phyloP scores from a whole-genome alignment of 202 grass and related monocot species.

The Saccharum hybrid region DNA sequence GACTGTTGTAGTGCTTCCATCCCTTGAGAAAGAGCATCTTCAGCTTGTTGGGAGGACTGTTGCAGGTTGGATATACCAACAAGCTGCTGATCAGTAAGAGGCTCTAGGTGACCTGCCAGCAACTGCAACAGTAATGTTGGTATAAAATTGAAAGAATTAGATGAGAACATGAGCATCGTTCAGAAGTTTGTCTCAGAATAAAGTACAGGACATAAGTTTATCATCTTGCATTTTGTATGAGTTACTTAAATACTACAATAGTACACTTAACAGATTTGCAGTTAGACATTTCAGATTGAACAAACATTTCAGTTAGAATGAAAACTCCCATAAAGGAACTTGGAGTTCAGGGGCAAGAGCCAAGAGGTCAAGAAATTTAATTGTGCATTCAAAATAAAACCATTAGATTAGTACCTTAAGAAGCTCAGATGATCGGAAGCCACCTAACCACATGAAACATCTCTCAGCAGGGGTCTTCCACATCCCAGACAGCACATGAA shows the following conservation, averaged over 20 bases:
- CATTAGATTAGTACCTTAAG: constrained; percentile 65
- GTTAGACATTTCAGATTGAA: background rate
- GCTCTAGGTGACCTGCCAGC: constrained; percentile 75
- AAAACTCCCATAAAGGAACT: background rate
- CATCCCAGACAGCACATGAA: constrained; percentile 86
- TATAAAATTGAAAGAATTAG: constrained; percentile 34
- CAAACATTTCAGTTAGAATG: background rate
- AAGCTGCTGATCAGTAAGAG: constrained; percentile 81
- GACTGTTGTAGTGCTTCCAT: constrained; percentile 95
- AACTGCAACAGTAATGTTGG: constrained; percentile 55
- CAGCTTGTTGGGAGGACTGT: constrained; percentile 88
- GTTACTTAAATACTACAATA: background rate
- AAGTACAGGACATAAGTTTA: constrained; percentile 8
- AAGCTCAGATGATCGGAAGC: constrained; percentile 83
- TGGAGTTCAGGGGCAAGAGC: background rate
- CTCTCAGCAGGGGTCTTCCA: constrained; percentile 92
- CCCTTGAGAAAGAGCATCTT: constrained; percentile 87
- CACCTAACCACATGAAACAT: constrained; percentile 93
- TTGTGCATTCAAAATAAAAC: constrained; percentile 24
- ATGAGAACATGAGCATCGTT: background rate
- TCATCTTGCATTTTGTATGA: background rate
- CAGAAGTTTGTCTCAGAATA: constrained; percentile 16
- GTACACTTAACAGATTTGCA: background rate
- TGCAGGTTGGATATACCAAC: constrained; percentile 76
- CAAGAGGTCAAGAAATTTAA: constrained; percentile 16